These are phyloP conservation scores for Nitzschia sp. DNA, from an alignment of 108 stramenopile species.

Conservation along the genomic window DNA sequence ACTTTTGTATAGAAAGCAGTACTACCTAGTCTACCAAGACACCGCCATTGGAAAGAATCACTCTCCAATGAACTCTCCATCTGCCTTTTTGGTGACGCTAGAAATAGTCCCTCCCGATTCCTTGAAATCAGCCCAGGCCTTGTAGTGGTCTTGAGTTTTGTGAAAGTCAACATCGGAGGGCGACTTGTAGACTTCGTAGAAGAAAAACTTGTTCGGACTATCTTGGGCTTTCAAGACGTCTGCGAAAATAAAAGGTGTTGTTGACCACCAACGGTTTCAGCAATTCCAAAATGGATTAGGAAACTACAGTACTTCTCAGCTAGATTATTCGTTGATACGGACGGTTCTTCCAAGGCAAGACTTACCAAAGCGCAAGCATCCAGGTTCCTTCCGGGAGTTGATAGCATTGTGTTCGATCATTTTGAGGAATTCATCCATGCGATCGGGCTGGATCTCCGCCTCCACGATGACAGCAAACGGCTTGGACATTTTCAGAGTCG, in stretches of 20 bases:
- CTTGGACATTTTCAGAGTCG: constrained; percentile 24
- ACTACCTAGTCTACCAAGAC: no score
- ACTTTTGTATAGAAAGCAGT: no score
- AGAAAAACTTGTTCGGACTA: constrained; percentile 71
- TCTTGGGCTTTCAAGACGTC: constrained; percentile 80
- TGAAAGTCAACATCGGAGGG: constrained; percentile 72
- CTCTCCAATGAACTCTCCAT: constrained; percentile 52
- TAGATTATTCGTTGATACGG: no score
- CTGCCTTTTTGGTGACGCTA: constrained; percentile 68
- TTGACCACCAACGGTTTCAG: neutral
- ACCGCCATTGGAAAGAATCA: no score
- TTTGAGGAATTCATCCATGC: constrained; percentile 80
- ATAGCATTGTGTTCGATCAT: constrained; percentile 83
- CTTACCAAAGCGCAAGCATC: constrained; percentile 82
- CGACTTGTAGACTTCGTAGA: constrained; percentile 84
- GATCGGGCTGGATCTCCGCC: constrained; percentile 72
- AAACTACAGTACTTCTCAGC: no score
- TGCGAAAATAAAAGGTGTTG: neutral
- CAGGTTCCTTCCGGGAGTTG: constrained; percentile 72
- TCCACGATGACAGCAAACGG: constrained; percentile 80
- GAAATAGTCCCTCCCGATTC: constrained; percentile 73
- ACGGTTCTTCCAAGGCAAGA: constrained; percentile 12
- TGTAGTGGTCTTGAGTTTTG: constrained; percentile 82
- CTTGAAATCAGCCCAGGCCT: constrained; percentile 82
- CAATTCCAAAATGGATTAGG: neutral